Base-by-base conservation (phyloP, 1,284 basidiomycete species). In the Boletus smithii region DNA sequence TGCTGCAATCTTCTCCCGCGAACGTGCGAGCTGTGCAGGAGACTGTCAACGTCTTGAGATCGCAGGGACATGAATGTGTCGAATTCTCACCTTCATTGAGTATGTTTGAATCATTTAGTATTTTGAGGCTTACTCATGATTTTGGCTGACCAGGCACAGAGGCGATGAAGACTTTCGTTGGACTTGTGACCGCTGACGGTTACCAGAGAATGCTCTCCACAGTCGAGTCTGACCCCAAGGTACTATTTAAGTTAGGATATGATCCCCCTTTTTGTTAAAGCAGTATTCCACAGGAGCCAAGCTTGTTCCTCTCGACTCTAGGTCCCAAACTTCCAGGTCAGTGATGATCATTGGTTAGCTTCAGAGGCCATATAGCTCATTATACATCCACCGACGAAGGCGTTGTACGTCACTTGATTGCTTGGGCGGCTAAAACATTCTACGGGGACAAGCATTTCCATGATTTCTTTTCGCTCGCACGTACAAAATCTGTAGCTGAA, bases 1-100 rank as follows among this genome's bases (percentile, higher is more conserved):
- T 81, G 55, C 66, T 82, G 45, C 83, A 85, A 61, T 79, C 85
- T 1, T 90, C 88, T 4, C 93, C 93, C 4, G 90, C 88, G 1
- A 83, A 79, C 57, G 74, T 81, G 49, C 75, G 94, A 29, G 92
- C 91, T 1, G 83, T 97, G 10, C 61, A 79, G n/a, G 84, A 90
- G 62, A 80, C 85, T 5, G 79, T 91, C 6, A 75, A 80, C 7
- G 85, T 84, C 0, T 68, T 95, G 38, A 68, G 73, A 29, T 72
- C 73, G 51, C 72, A 76, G 42, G 91, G 89, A 13, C 90, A 94
- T 60, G 88, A 91, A 63, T 88, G 88, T 50, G 66, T 91, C 31
- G 81, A 85, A 63, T 77, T 90, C 64, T 61, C 74, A 56, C 62
- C 76, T 4, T 73, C 77, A 23, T 63, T 73, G 44, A 69, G 84